Base-by-base conservation (phyloP, 2,329 filamentous ascomycete genomes). In the Fusarium sp. region DNA sequence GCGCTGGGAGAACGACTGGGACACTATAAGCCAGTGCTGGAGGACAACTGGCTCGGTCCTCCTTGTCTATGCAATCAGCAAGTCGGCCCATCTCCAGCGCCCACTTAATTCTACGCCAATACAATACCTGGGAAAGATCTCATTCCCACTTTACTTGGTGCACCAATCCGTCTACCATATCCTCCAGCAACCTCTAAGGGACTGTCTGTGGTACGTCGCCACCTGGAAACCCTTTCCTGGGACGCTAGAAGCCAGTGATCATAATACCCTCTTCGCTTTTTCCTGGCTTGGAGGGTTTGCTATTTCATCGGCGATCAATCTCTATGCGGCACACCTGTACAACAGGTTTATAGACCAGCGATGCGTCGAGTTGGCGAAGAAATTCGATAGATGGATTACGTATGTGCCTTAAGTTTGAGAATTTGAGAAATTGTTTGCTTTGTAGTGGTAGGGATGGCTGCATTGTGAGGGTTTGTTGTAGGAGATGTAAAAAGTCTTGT, bases 151-250 rank as follows among this genome's bases (percentile, higher is more conserved):
- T 6, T 69, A 69, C 33, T 37, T 69, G 30, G 67, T 69, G 37
- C 67, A 69, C 40, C 67, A 69, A 54, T 66, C 63, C 17, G 50
- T 69, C 47, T 69, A 69, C 63, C 67, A 69, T 30, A 47, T 69
- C 20, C 6, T 66, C 20, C 67, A 64, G 14, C 57, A 66, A 35
- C 67, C 67, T 17, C 43, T 69, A 14, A 50, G 63, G 33, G 35
- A 69, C 35, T 6, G 14, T 15, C 30, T 69, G 20, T 69, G 63
- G 63, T 66, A 66, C 14, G 20, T 69, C 27, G 67, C 63, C 4
- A 47, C 67, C 7, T 40, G 58, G 15, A 59, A 60, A 50, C 22
- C 63, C 14, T 69, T 66, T 22, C 52, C 67, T 63, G 66, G 62
- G 5, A 64, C 60, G 6, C 45, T 22, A 27, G 63, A 52, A 9